Conservation (phyloP, 176 grass and related monocot genomes). For the Elaeis guineensis region DNA sequence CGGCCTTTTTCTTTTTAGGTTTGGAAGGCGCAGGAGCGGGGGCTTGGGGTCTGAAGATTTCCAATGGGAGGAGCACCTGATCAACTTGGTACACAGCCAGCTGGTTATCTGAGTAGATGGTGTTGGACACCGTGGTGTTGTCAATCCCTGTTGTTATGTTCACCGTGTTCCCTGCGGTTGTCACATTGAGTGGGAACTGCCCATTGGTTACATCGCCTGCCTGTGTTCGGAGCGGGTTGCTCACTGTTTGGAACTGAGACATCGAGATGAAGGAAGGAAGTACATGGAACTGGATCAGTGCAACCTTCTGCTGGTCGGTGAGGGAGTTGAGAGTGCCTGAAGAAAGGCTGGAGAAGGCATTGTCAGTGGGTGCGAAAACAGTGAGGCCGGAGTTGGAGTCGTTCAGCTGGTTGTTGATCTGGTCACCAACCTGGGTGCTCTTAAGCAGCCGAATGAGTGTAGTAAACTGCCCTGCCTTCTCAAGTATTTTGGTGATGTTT, state of each 20-base stretch:
- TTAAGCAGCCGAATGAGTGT: constrained; percentile 59
- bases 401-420: constrained; percentile 91
- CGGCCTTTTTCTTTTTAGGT: constrained; percentile 49
- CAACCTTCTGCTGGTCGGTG: constrained; percentile 63
- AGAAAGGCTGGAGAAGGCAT: constrained; percentile 70
- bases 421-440: constrained; percentile 45
- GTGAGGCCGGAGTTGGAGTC: constrained; percentile 67
- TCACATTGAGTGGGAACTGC: constrained; percentile 75
- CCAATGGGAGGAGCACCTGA: constrained; percentile 63
- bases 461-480: constrained; percentile 76
- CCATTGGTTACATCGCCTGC: constrained; percentile 50
- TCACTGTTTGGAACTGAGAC: constrained; percentile 77
- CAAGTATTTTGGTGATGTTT: constrained; percentile 76
- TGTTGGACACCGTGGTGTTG: constrained; percentile 55
- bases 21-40: constrained; percentile 31
- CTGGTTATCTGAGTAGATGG: constrained; percentile 45
- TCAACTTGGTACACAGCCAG: constrained; percentile 66
- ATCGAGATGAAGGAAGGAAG: constrained; percentile 35
- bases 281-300: constrained; percentile 82
- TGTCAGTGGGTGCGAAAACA: constrained; percentile 88
- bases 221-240: constrained; percentile 88
- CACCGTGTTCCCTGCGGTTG: constrained; percentile 42
- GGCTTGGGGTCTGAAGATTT: constrained; percentile 36
- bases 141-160: constrained; percentile 85
- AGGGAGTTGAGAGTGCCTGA: constrained; percentile 83